A percentile compares a stretch with the other conserved stretches of the same genome.
These are phyloP conservation scores for Daldinia childiae DNA, from an alignment of 495 filamentous ascomycete genomes.

Conservation along the genomic window DNA sequence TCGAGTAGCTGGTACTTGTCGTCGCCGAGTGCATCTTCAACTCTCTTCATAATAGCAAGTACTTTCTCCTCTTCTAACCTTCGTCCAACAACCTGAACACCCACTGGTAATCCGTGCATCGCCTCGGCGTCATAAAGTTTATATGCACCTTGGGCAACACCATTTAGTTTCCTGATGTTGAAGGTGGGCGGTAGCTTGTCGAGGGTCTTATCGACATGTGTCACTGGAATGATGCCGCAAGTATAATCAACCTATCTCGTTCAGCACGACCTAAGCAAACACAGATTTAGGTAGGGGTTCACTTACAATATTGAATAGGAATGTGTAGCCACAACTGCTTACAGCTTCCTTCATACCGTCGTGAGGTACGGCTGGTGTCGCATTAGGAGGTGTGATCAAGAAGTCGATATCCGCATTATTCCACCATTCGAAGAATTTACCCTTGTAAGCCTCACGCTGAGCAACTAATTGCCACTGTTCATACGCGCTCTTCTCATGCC, in stretches of 20 bases:
- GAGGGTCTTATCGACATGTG: slow-evolving; percentile 75
- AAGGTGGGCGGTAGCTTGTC: slow-evolving; percentile 72
- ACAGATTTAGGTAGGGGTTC: not conserved
- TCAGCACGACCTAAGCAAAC: slow-evolving; percentile 7
- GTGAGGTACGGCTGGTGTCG: slow-evolving; percentile 89
- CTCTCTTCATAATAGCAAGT: slow-evolving; percentile 79
- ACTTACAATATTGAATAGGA: slow-evolving; percentile 87
- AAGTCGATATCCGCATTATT: slow-evolving; percentile 75
- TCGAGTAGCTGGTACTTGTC: slow-evolving; percentile 73
- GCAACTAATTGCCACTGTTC: slow-evolving; percentile 85
- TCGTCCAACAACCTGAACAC: slow-evolving; percentile 84
- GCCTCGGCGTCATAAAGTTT: slow-evolving; percentile 82
- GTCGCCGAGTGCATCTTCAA: slow-evolving; percentile 77
- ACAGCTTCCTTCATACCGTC: slow-evolving; percentile 87
- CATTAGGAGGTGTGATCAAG: slow-evolving; percentile 85
- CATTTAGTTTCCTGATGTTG: slow-evolving; percentile 71
- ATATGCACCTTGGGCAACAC: slow-evolving; percentile 84
- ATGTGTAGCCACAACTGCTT: slow-evolving; percentile 92
- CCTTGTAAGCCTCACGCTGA: slow-evolving; percentile 78
- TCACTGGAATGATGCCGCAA: slow-evolving; percentile 85
- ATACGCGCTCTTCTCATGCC: slow-evolving; percentile 72
- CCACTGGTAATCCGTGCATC: slow-evolving; percentile 91
- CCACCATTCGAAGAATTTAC: slow-evolving; percentile 86
- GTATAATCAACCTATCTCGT: slow-evolving; percentile 78
- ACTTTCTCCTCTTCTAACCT: slow-evolving; percentile 94